Evolutionary conservation across 2,329 filamentous ascomycete genomes (phyloP), one percentile per base, ranked within the genome.

Genomic region (Bipolaris gigantea): DNA sequence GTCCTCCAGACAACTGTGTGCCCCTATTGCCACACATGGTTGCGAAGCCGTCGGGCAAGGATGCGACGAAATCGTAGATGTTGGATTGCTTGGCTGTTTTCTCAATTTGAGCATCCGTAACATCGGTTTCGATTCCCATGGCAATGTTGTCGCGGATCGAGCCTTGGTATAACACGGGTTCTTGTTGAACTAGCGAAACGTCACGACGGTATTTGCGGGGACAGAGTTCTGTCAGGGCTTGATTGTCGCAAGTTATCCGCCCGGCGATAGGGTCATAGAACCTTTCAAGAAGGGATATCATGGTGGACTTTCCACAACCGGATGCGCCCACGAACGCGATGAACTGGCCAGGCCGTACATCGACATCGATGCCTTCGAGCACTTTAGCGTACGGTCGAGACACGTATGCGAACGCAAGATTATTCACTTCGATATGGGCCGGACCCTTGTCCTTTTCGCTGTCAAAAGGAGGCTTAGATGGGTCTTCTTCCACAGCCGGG

Each of bases 231-330:
- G 85, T 86, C 64, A 97, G 90, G 59, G 95, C 88, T 59, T 85
- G 84, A 52, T 86, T 89, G 67, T 97, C 92, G 23, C 96, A 81
- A 55, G 84, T 89, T 42, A 99, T 82, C 7, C 85, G 86, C 7
- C 94, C 94, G 0, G 85, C 82, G 0, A 92, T 79, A 0, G 92
- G 90, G 65, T 97, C 91, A 70, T 97, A 97, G 78, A 97, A 97
- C 21, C 94, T 88, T 73, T 97, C 92, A 18, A 97, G 80, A 3
- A 97, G 82, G 1, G 90, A 89, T 64, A 97, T 94, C 0, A 92
- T 95, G 0, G 94, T 97, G 48, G 86, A 90, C 78, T 99, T 97
- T 53, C 94, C 94, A 70, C 94, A 97, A 2, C 94, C 93, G 35
- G 88, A 92, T 0, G 92, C 89, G 6, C 94, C 94, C 7, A 97